phyloP scores from a whole-genome alignment of 2,329 filamentous ascomycete species.

The Diaporthe eres region DNA sequence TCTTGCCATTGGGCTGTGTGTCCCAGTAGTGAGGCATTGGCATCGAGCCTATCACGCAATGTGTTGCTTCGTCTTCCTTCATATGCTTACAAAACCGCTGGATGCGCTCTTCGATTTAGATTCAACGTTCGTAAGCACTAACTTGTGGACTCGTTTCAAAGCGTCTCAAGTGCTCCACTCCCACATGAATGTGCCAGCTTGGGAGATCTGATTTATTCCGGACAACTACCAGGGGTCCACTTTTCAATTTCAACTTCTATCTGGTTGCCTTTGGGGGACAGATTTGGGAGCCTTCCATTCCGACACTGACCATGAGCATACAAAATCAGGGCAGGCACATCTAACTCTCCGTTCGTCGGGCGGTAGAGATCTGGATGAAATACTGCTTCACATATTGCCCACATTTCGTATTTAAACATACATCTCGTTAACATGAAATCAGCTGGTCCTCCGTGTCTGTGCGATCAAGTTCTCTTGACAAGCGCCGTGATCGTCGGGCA shows the following conservation, averaged over 20 bases:
- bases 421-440: too few species aligned
- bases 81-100: neutral
- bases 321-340: neutral
- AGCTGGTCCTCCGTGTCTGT: too few species aligned
- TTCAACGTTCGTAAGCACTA: conserved; percentile 20
- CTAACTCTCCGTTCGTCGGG: neutral
- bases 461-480: neutral
- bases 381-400: neutral
- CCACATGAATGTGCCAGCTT: neutral
- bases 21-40: neutral
- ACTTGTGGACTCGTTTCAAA: neutral
- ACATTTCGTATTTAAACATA: neutral
- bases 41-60: neutral
- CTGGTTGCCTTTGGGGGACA: too few species aligned
- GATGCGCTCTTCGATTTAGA: neutral
- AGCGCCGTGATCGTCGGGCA: neutral
- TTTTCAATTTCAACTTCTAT: too few species aligned
- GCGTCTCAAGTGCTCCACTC: neutral
- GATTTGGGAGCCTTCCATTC: neutral
- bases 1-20: neutral
- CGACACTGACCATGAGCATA: neutral
- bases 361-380: neutral
- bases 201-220: neutral
- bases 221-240: too few species aligned
- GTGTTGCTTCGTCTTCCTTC: neutral